Evolutionary conservation across 192 early-diverging fungal species (phyloP), one percentile per base, ranked within the genome.

Genomic region (Linnemannia exigua): DNA sequence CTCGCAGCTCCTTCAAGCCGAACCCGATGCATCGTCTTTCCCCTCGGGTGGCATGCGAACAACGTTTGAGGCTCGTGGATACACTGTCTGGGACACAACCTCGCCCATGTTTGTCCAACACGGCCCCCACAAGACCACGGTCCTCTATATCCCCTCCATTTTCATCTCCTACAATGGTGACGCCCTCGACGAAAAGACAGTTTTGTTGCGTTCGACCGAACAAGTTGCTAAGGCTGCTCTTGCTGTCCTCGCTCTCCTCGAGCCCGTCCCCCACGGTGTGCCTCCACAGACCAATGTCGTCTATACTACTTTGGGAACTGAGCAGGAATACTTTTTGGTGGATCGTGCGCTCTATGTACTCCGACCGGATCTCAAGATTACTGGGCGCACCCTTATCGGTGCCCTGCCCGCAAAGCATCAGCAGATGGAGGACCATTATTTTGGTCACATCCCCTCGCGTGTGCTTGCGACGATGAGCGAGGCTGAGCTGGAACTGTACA

Each of bases 111-210:
- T 97, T 88, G 81, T 99, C 72, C 95, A 96, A 88, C 88, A 91
- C 46, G 98, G 95, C 35, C 97, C 97, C 35, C 96, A 98, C 89
- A 93, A 94, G 82, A 98, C 97, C 35, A 87, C 94, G 33, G 94
- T 98, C 76, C 92, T 99, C 73, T 99, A 99, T 87, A 94, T 99
- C 70, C 98, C 97, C 25, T 99, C 96, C 50, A 96, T 98, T 70
- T 99, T 97, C 88, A 99, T 99, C 87, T 97, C 97, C 54, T 99
- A 99, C 91, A 98, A 99, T 91, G 98, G 98, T 83, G 97, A 99
- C 67, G 97, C 97, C 69, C 93, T 99, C 51, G 98, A 99, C 90
- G 97, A 98, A 91, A 99, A 99, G 95, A 98, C 98, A 0, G 95
- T 97, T 73, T 93, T 99, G 44, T 92, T 99, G 81, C 94, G 97